Conservation (phyloP, 139 green algal species). For the Coelastrella sp. region DNA sequence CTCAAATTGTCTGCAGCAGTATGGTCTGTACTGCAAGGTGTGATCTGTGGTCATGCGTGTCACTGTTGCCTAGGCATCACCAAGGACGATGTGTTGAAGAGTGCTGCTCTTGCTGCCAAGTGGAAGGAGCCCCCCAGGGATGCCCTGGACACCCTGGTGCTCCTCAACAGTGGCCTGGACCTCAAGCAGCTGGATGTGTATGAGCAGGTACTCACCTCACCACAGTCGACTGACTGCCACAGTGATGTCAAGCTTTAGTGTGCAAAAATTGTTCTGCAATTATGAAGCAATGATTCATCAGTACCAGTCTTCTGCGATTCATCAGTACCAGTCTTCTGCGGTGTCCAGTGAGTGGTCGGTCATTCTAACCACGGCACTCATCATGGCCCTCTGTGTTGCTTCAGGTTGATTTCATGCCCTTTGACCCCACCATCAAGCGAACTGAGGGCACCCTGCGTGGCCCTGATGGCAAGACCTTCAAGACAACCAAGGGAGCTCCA, state of each 20-base stretch:
- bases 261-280: too few relatives aligned
- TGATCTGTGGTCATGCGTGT: neutral
- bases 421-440: conserved; percentile 90
- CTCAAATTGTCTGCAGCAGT: too few relatives aligned
- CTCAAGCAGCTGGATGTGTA: conserved; percentile 67
- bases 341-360: too few relatives aligned
- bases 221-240: too few relatives aligned
- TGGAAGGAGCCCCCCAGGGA: conserved; percentile 90
- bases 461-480: conserved; percentile 74
- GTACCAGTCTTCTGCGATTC: too few relatives aligned
- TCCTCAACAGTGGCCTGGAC: conserved; percentile 60
- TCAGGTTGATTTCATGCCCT: conserved; percentile 84
- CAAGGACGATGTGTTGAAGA: conserved; percentile 39
- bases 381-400: neutral
- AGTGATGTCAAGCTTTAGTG: too few relatives aligned
- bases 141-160: conserved; percentile 87
- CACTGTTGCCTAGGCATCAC: conserved; percentile 2
- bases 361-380: neutral
- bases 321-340: too few relatives aligned
- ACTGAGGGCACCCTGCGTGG: conserved; percentile 79
- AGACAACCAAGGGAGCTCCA: conserved; percentile 85
- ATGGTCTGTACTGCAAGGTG: neutral
- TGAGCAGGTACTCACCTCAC: too few relatives aligned
- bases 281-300: too few relatives aligned
- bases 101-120: conserved; percentile 83